phyloP scores from a whole-genome alignment of 2,329 filamentous ascomycete species.

The Apiospora phragmitis region DNA sequence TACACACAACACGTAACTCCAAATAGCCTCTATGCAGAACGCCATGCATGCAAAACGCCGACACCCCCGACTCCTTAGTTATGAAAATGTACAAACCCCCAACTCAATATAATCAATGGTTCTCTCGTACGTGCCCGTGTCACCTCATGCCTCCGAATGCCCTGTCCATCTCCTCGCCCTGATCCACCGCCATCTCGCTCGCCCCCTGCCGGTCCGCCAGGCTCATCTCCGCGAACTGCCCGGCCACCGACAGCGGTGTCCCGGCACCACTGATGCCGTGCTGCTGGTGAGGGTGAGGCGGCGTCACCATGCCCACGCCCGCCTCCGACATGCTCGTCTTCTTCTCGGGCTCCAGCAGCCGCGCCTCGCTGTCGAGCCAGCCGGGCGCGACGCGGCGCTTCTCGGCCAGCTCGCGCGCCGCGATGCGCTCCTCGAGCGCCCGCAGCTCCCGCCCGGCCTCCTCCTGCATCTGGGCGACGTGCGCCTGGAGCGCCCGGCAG shows the following conservation, averaged over 20 bases:
- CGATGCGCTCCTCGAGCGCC: slow-evolving; percentile 68
- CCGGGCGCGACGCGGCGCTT: slow-evolving; percentile 78
- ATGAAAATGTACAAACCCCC: not conserved
- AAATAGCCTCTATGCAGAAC: not conserved
- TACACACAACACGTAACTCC: not conserved
- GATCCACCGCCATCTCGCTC: slow-evolving; percentile 45
- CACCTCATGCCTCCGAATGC: slow-evolving; percentile 49
- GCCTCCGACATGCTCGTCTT: slow-evolving; percentile 26
- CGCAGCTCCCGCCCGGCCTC: slow-evolving; percentile 68
- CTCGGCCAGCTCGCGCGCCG: slow-evolving; percentile 70
- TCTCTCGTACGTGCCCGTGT: not conserved
- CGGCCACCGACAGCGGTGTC: slow-evolving; percentile 21
- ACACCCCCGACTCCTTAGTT: not conserved
- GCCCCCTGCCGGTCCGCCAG: slow-evolving; percentile 25
- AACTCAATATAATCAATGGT: not conserved
- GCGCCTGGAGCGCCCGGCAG: slow-evolving; percentile 74
- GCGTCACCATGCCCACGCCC: not conserved
- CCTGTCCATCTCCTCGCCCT: slow-evolving; percentile 58
- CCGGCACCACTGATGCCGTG: slow-evolving; percentile 55
- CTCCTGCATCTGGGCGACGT: slow-evolving; percentile 68
- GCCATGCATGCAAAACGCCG: not conserved
- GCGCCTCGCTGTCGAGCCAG: slow-evolving; percentile 74
- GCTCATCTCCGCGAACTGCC: slow-evolving; percentile 31
- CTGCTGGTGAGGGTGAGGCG: slow-evolving; percentile 16
- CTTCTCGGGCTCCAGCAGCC: slow-evolving; percentile 68